phyloP scores from a whole-genome alignment of 2,329 filamentous ascomycete species.

The Penicillium glabrum region DNA sequence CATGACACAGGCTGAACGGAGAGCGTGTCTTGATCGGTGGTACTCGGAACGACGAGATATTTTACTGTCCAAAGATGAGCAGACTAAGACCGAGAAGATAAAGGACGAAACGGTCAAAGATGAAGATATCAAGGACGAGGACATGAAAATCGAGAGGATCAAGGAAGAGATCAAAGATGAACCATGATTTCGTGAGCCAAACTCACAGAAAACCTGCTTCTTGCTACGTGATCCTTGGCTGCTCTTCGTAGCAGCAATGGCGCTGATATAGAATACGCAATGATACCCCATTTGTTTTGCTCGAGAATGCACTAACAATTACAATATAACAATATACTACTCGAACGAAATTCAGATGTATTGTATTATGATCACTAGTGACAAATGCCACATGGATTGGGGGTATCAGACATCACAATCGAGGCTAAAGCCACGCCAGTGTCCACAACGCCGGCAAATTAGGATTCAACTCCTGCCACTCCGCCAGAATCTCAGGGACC shows the following conservation, averaged over 20 bases:
- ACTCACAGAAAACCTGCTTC: neutral
- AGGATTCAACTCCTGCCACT: constrained; percentile 95
- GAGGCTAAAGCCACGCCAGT: constrained; percentile 78
- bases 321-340: neutral
- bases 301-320: neutral
- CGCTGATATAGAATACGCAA: neutral
- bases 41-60: constrained; percentile 67
- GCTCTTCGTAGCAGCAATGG: neutral
- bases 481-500: constrained; percentile 85
- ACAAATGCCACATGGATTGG: neutral
- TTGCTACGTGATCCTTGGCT: neutral
- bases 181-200: neutral
- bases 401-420: neutral
- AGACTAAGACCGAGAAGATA: neutral
- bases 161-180: neutral
- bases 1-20: constrained; percentile 81
- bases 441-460: constrained; percentile 91
- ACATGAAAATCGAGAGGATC: neutral
- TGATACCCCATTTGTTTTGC: neutral
- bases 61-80: constrained; percentile 18
- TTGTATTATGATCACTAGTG: neutral
- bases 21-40: constrained; percentile 76
- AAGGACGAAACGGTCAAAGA: neutral
- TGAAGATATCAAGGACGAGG: neutral
- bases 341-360: neutral